Base-by-base conservation (phyloP, 192 early-diverging fungal genomes). In the Chytriomyces confervae region DNA sequence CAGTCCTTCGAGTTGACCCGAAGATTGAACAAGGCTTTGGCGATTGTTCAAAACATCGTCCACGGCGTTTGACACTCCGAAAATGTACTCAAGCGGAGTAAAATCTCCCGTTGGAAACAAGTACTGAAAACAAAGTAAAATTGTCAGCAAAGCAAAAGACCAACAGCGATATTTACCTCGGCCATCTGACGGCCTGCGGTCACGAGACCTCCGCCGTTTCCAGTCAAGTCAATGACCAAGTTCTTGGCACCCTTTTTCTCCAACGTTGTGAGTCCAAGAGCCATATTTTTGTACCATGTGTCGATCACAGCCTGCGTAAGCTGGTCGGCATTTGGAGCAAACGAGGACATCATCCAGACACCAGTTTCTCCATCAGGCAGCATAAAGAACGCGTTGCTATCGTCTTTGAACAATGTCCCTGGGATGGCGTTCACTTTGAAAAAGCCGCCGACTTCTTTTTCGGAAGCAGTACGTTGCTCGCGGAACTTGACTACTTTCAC, bases 201-300 rank as follows among this genome's bases (percentile, higher is more conserved):
- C 7, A 72, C 50, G 20, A 78, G 68, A 18, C 83, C 83, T n/a
- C 83, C 83, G 10, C 79, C 80, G 63, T 84, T 84, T 24, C 51
- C 53, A 6, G 79, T 79, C 50, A 78, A 67, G 70, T 84, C 83
- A 47, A 84, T 78, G 50, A 84, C 76, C 7, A 84, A 44, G 8
- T 53, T 70, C 47, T 73, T 75, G 1, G 79, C 80, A 47, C 83
- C 83, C 18, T 29, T 49, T 11, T 74, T 70, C 61, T 81, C 78
- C 27, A 84, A 72, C 7, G 65, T 16, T 7, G 13, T 8, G 23
- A 81, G 53, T 46, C 83, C 83, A 20, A 47, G 61, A 46, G 80
- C 49, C 46, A 81, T 72, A 20, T 69, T 81, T 43, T 62, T 53
- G 69, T 80, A 27, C 73, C 73, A 75, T 23, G 43, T 57, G 13